Base-by-base conservation (phyloP, 225 moss, liverwort and hornwort species). In the Polytrichum commune region DNA sequence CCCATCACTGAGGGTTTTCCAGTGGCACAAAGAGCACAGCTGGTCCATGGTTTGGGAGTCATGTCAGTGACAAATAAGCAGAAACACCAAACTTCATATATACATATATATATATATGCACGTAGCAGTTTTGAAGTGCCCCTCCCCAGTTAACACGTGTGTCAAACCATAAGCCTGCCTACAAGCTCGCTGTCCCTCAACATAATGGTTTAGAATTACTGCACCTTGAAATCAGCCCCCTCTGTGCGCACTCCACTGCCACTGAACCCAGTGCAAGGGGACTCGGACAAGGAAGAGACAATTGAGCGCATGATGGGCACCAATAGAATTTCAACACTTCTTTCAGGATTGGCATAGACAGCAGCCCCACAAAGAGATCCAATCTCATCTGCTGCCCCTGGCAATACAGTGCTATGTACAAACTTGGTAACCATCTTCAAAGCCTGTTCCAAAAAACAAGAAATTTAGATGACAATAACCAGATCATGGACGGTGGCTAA, bases 181-280 rank as follows among this genome's bases (percentile, higher is more conserved):
- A 68, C 4, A 20, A 69, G 33, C 19, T 65, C 19, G 38, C 18
- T 38, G 5, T 22, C 8, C 23, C 61, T 19, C 35, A 19, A 73
- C 19, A n/a, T 55, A 27, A 27, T 46, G 16, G 46, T 46, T 46
- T 46, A 74, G 55, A 72, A 19, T 7, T 28, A 3, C 8, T 71
- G 16, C 53, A 92, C 92, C 90, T 92, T 92, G n/a, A 90, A 90
- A 71, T 92, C 88, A 67, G 86, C 80, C 8, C 82, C 81, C 65
- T 75, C 80, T 55, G 82, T 88, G 25, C 79, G 85, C 27, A 79
- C 77, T 74, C 84, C 82, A 78, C 80, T 84, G 26, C 87, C 82
- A 79, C 89, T 88, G 75, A 91, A 93, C 38, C 93, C 93, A 75
- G 91, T 93, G 53, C 87, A 89, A 63, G 93, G 93, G 72, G 91